phyloP scores from a whole-genome alignment of 2,329 filamentous ascomycete genomes.

The Clarireedia monteithiana region DNA sequence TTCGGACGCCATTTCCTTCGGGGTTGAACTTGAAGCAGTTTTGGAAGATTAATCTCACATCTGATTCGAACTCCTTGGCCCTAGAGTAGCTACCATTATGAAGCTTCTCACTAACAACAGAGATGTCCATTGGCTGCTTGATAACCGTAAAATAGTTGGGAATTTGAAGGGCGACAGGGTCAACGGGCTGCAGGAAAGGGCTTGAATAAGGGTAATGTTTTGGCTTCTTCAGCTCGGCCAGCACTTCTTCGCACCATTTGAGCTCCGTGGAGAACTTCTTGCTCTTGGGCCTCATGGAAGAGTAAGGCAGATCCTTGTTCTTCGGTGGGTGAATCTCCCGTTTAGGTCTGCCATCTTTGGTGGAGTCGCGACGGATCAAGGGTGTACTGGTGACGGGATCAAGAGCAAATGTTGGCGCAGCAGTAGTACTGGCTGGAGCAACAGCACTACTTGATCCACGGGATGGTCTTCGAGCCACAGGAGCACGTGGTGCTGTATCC shows the following conservation, averaged over 20 bases:
- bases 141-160: constrained; percentile 89
- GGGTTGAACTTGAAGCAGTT: constrained; percentile 94
- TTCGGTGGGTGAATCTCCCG: constrained; percentile 89
- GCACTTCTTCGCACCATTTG: constrained; percentile 77
- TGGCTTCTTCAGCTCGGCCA: constrained; percentile 68
- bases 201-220: constrained; percentile 62
- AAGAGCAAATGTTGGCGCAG: constrained; percentile 59
- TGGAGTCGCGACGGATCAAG: constrained; percentile 78
- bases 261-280: constrained; percentile 86
- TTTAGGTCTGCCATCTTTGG: constrained; percentile 74
- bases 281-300: constrained; percentile 73
- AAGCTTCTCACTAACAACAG: constrained; percentile 72
- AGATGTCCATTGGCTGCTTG: constrained; percentile 94
- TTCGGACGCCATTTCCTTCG: constrained; percentile 65
- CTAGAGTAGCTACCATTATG: constrained; percentile 71
- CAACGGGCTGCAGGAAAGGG: constrained; percentile 77
- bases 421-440: constrained; percentile 30
- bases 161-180: constrained; percentile 89
- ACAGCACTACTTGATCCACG: constrained; percentile 24
- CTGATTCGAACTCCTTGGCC: constrained; percentile 77
- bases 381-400: constrained; percentile 66
- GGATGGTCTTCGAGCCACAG: constrained; percentile 32
- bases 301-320: constrained; percentile 84
- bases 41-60: constrained; percentile 73
- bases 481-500: constrained; percentile 30